Evolutionary conservation across 768 basidiomycete species (phyloP), one percentile per base, ranked within the genome.

Genomic region (Tubosaeta brunneosetosa): DNA sequence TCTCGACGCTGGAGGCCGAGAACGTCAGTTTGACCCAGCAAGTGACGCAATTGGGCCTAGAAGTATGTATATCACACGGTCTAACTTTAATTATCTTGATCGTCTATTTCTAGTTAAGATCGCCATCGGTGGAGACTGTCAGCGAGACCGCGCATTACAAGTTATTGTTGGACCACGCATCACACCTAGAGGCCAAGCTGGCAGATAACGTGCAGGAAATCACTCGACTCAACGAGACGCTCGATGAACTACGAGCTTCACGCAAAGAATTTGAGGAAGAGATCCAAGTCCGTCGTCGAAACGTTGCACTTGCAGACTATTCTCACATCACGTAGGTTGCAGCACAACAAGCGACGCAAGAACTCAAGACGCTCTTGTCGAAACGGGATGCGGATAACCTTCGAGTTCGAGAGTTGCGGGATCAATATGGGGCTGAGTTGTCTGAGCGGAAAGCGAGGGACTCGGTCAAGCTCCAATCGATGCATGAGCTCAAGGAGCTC

Each of bases 361-460:
- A 94, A 31, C 72, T 88, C 32, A 84, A 81, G 59, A 64, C 66
- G 1, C 75, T 81, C 64, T 66, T 86, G 33, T 71, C 72, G 9
- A 87, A 85, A 61, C 81, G 84, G 33, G 85, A 89, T 56, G 69
- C 73, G 3, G 88, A 91, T 49, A 81, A 80, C 59, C 67, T 74
- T n/a, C 81, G 89, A 32, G 73, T 91, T 19, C 82, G 89, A 22
- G 85, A 86, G 47, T 77, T 82, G 56, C 81, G 88, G 10, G 88
- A 91, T 57, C 84, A 86, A 55, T 74, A 74, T 42, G 63, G 66
- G 9, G 80, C 82, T 3, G 90, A 91, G 58, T 59, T 88, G 27
- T 66, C 74, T 34, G 91, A 94, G 62, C 79, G 85, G 50, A 84
- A 80, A 63, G 77, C 80, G 25, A 82, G 79, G 58, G 88, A 90